Percentiles rank a stretch among this genome's conserved stretches.
Evolutionary conservation across 495 filamentous ascomycete species (phyloP).

Genomic region (Penicillium bovifimosum): DNA sequence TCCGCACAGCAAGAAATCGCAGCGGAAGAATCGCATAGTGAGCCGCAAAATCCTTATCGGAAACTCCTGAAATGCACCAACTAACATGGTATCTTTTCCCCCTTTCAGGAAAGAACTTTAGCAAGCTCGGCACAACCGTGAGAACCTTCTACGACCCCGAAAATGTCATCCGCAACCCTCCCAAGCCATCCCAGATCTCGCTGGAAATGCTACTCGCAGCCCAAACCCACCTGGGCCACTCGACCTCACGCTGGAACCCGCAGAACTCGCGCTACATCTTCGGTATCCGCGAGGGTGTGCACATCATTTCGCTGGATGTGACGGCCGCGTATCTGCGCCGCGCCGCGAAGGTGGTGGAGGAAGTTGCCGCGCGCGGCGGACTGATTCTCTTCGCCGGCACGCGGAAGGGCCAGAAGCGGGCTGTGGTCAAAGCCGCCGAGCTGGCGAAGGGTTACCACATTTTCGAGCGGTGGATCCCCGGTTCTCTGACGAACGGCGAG

Average conservation of each 20-base stretch:
- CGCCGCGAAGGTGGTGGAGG: slow-evolving; percentile 82
- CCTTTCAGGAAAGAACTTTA: slow-evolving; percentile 28
- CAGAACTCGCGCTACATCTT: slow-evolving; percentile 92
- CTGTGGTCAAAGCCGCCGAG: slow-evolving; percentile 75
- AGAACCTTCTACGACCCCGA: slow-evolving; percentile 56
- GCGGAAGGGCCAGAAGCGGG: slow-evolving; percentile 66
- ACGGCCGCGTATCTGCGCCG: slow-evolving; percentile 84
- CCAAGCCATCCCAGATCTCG: slow-evolving; percentile 69
- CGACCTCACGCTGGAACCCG: slow-evolving; percentile 91
- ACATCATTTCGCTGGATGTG: slow-evolving; percentile 86
- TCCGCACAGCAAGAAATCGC: not conserved
- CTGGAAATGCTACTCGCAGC: slow-evolving; percentile 89
- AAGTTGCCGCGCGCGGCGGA: slow-evolving; percentile 76
- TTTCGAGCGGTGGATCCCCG: slow-evolving; percentile 91
- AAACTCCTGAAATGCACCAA: not conserved
- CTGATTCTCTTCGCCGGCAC: slow-evolving; percentile 89
- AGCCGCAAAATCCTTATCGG: slow-evolving; percentile 5
- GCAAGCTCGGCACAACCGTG: slow-evolving; percentile 27
- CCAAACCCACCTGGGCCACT: slow-evolving; percentile 87
- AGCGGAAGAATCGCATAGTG: slow-evolving; percentile 17
- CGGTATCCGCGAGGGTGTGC: slow-evolving; percentile 81
- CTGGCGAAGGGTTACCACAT: slow-evolving; percentile 77
- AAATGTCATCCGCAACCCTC: slow-evolving; percentile 62
- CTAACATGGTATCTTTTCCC: not conserved
- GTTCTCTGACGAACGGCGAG: slow-evolving; percentile 86